Evolutionary conservation across 345 rosid genomes (phyloP).

Genomic region (Salix suchowensis): DNA sequence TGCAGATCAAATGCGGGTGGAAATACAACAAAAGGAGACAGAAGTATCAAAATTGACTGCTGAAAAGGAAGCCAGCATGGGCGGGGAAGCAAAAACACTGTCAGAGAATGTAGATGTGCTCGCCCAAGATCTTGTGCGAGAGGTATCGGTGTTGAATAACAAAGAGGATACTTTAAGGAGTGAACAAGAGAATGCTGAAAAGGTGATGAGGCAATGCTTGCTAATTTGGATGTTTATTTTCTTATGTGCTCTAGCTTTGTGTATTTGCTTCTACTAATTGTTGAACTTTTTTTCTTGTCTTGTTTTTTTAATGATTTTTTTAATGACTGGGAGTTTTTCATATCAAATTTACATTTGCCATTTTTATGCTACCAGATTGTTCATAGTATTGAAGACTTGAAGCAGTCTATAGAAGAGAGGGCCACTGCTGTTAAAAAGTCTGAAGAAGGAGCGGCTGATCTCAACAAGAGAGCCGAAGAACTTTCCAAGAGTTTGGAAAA

Average conservation of each 20-base stretch:
- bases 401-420: conserved; percentile 66
- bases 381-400: conserved; percentile 67
- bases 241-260: conserved; percentile 7
- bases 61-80: conserved; percentile 89
- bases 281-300: neutral
- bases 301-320: neutral
- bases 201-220: conserved; percentile 38
- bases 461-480: conserved; percentile 60
- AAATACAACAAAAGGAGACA: conserved; percentile 63
- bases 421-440: conserved; percentile 64
- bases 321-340: neutral
- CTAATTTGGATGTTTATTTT: conserved; percentile 9
- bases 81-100: conserved; percentile 69
- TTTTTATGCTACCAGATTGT: conserved; percentile 47
- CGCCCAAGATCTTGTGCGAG: conserved; percentile 65
- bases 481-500: conserved; percentile 69
- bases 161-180: conserved; percentile 71
- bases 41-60: conserved; percentile 53
- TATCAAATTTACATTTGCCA: conserved; percentile 9
- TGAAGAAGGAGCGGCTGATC: conserved; percentile 79
- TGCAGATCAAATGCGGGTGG: conserved; percentile 35
- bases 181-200: conserved; percentile 68
- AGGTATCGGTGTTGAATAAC: conserved; percentile 62
- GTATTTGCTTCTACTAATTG: neutral
- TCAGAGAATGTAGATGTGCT: conserved; percentile 73